These are phyloP conservation scores for Fusarium tanahbumbuense DNA, from an alignment of 2,329 filamentous ascomycete species.

Conservation along the genomic window DNA sequence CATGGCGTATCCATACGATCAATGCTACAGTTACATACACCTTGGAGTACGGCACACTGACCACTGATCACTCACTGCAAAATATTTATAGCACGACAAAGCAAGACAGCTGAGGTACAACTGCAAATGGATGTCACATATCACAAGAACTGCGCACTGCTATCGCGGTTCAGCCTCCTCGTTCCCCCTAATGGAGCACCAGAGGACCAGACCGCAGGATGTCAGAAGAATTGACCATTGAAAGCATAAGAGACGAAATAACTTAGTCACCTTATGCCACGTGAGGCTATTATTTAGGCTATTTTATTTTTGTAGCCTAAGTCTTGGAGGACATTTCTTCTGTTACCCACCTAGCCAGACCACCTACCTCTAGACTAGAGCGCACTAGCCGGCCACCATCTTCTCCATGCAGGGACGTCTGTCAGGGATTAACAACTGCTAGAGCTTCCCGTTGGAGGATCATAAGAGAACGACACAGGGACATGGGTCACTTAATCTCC, in stretches of 20 bases:
- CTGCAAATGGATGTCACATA: background rate
- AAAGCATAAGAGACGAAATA: too few species aligned
- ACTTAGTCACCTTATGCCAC: too few species aligned
- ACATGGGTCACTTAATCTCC: background rate
- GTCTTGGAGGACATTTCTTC: too few species aligned
- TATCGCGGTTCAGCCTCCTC: conserved; percentile 20
- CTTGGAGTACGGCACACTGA: background rate
- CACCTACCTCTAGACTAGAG: background rate
- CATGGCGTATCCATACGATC: background rate
- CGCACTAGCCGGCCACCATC: background rate
- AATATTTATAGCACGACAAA: background rate
- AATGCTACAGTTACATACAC: background rate
- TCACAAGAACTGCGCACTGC: background rate
- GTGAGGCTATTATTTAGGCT: too few species aligned
- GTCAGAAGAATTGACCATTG: too few species aligned
- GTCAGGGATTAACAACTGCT: background rate
- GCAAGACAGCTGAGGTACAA: background rate
- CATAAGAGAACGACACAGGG: conserved; percentile 3
- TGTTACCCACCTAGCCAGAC: too few species aligned
- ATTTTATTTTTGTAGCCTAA: too few species aligned
- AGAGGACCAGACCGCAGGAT: background rate
- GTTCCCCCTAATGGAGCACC: background rate
- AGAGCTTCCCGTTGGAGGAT: conserved; percentile 6
- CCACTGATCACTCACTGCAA: conserved; percentile 1
- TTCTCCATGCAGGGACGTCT: conserved; percentile 26